A percentile compares a stretch with the other conserved stretches of the same genome.
phyloP scores from a whole-genome alignment of 371 early-diverging fungal species.

The Mortierella sp. region DNA sequence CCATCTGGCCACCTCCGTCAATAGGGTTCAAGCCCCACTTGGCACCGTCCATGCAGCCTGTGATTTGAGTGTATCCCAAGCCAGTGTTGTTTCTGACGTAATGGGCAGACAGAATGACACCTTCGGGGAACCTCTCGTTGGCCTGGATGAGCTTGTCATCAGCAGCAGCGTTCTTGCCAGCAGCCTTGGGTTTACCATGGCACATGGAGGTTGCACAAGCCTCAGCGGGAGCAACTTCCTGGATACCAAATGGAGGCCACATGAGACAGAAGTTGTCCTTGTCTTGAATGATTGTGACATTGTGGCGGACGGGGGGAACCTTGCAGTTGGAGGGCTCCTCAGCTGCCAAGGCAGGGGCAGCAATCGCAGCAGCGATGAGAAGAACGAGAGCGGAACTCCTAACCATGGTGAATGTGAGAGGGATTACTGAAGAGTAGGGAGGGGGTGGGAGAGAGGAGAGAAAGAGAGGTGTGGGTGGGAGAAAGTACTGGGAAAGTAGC shows the following conservation, averaged over 20 bases:
- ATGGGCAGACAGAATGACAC: slow-evolving; percentile 35
- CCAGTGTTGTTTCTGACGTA: slow-evolving; percentile 41
- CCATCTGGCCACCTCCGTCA: slow-evolving; percentile 63
- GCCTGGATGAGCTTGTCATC: not conserved
- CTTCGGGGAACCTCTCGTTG: slow-evolving; percentile 54
- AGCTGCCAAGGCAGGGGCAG: slow-evolving; percentile 13
- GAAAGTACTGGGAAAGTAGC: slow-evolving; percentile 2
- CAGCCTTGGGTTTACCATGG: slow-evolving; percentile 3
- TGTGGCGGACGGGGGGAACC: slow-evolving; percentile 16
- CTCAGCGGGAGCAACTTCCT: slow-evolving; percentile 33
- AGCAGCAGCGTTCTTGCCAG: not conserved
- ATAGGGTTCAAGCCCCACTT: slow-evolving; percentile 47
- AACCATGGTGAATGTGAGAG: not conserved
- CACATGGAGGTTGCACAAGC: slow-evolving; percentile 40
- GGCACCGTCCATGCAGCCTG: slow-evolving; percentile 56
- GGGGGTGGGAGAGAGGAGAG: not conserved
- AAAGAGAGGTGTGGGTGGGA: not conserved
- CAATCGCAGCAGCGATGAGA: slow-evolving; percentile 16
- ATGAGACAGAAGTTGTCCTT: slow-evolving; percentile 36
- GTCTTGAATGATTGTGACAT: slow-evolving; percentile 21
- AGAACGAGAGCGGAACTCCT: slow-evolving; percentile 15
- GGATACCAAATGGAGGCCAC: slow-evolving; percentile 23
- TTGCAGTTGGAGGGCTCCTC: slow-evolving; percentile 30
- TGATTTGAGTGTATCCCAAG: slow-evolving; percentile 55
- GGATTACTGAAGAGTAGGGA: too few relatives aligned